Base-by-base conservation (phyloP, 345 rosid genomes). In the Salix brachista region DNA sequence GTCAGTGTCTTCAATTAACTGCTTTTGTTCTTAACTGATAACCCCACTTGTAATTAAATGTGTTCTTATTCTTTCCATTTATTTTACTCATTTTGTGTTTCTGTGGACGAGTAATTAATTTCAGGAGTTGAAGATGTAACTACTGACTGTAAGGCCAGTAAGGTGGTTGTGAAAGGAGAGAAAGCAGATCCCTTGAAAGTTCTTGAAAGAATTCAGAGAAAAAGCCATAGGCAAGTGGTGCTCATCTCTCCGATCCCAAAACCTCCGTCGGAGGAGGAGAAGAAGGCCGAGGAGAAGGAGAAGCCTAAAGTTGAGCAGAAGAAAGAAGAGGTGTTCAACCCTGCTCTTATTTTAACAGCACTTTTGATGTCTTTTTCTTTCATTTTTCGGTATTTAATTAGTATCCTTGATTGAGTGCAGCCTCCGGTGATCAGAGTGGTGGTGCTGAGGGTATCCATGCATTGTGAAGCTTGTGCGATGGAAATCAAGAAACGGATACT, bases 161-260 rank as follows among this genome's bases (percentile, higher is more conserved):
- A 87, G 86, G 98, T 95, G 83, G 91, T 95, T 69, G 98, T 95
- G 79, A 95, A 90, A 85, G 99, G 99, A 73, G 97, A 90, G 62
- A 93, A 87, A 71, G 98, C 99, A 28, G 96, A 95, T 88, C 97
- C 99, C 18, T 54, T 90, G 76, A 90, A 91, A 86, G 98, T 95
- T 42, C 78, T 90, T 74, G 92, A 77, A 36, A 93, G 97, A 80
- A 76, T 95, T 58, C 96, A 91, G 69, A 89, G 85, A 83, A 95
- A 95, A 88, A 93, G 96, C 67, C 93, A 87, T 68, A 80, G 92
- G 72, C 90, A 90, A 78, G 99, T 93, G 17, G 93, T 90, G 88
- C 94, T 95, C 23, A 78, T 95, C 28, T 95, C 98, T 23, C 99
- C 99, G 1, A 88, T 95, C 54, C 94, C 97, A 4, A 90, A 90